Evolutionary conservation across 805 yeast genomes (phyloP).

Genomic region (Brettanomyces sp.): DNA sequence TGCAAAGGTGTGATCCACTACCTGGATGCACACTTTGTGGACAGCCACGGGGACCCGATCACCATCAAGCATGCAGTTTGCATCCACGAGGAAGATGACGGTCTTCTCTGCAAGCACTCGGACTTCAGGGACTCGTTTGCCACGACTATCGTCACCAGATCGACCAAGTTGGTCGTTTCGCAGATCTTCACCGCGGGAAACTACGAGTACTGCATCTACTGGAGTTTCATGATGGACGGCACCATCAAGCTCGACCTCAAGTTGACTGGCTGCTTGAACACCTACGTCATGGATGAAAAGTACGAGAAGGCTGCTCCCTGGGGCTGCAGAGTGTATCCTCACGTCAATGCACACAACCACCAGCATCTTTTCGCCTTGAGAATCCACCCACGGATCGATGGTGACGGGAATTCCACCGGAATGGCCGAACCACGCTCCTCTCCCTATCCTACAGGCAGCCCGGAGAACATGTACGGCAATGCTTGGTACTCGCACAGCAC

Average conservation of each 20-base stretch:
- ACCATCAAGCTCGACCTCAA: slow-evolving; percentile 71
- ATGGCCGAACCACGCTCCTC: slow-evolving; percentile 54
- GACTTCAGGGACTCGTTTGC: slow-evolving; percentile 75
- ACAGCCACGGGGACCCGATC: slow-evolving; percentile 58
- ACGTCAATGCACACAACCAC: slow-evolving; percentile 78
- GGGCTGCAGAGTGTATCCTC: slow-evolving; percentile 76
- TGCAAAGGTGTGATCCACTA: slow-evolving; percentile 82
- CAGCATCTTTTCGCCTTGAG: slow-evolving; percentile 76
- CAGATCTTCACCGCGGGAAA: slow-evolving; percentile 84
- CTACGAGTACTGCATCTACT: slow-evolving; percentile 78
- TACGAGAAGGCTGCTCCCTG: slow-evolving; percentile 65
- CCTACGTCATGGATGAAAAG: slow-evolving; percentile 51
- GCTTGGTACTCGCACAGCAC: slow-evolving; percentile 61
- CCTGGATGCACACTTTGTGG: slow-evolving; percentile 68
- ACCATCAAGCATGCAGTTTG: slow-evolving; percentile 72
- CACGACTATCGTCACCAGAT: slow-evolving; percentile 67
- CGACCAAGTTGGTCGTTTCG: slow-evolving; percentile 62
- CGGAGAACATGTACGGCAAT: slow-evolving; percentile 71
- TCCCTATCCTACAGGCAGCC: slow-evolving; percentile 51
- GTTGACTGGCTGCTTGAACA: slow-evolving; percentile 76
- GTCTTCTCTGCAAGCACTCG: slow-evolving; percentile 70
- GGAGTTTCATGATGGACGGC: slow-evolving; percentile 80
- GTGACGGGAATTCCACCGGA: slow-evolving; percentile 69
- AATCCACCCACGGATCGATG: slow-evolving; percentile 74
- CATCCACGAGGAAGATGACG: slow-evolving; percentile 83